Evolutionary conservation across 2,329 filamentous ascomycete species (phyloP).

Genomic region (Calonectria leucothoes): DNA sequence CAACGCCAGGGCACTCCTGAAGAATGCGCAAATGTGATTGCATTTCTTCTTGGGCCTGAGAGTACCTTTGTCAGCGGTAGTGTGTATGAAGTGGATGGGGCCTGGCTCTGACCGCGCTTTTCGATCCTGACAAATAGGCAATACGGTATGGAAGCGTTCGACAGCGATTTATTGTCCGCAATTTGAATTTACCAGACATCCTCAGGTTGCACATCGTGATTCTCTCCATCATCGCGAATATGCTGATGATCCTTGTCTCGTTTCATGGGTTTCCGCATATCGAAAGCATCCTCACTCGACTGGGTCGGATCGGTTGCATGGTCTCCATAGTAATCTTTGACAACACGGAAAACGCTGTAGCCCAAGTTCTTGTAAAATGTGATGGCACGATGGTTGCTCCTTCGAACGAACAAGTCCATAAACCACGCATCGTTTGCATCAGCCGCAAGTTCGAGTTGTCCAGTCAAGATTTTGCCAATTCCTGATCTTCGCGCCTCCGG

Average conservation of each 20-base stretch:
- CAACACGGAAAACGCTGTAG: conserved; percentile 89
- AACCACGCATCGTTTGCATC: conserved; percentile 92
- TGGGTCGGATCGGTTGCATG: conserved; percentile 74
- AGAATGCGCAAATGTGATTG: conserved; percentile 49
- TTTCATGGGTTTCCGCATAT: conserved; percentile 94
- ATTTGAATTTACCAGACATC: conserved; percentile 78
- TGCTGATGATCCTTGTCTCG: conserved; percentile 82
- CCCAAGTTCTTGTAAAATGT: conserved; percentile 91
- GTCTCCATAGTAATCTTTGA: conserved; percentile 94
- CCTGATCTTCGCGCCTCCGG: conserved; percentile 87
- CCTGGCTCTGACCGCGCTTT: conserved; percentile 46
- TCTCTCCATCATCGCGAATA: conserved; percentile 83
- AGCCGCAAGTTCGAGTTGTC: conserved; percentile 83
- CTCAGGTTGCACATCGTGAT: conserved; percentile 80
- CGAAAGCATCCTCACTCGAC: conserved; percentile 86
- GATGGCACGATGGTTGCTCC: conserved; percentile 89
- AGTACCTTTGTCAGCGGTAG: conserved; percentile 51
- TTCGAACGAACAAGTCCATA: conserved; percentile 92
- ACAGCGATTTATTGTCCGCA: conserved; percentile 2
- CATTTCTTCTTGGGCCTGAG: conserved; percentile 50
- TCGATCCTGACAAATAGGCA: not conserved
- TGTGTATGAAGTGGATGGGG: conserved; percentile 59
- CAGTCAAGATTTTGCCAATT: conserved; percentile 85
- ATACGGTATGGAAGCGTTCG: conserved; percentile 56
- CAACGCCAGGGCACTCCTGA: conserved; percentile 56